Base-by-base conservation (phyloP, 1,139 yeast genomes). In the Pichiaceae sp. region DNA sequence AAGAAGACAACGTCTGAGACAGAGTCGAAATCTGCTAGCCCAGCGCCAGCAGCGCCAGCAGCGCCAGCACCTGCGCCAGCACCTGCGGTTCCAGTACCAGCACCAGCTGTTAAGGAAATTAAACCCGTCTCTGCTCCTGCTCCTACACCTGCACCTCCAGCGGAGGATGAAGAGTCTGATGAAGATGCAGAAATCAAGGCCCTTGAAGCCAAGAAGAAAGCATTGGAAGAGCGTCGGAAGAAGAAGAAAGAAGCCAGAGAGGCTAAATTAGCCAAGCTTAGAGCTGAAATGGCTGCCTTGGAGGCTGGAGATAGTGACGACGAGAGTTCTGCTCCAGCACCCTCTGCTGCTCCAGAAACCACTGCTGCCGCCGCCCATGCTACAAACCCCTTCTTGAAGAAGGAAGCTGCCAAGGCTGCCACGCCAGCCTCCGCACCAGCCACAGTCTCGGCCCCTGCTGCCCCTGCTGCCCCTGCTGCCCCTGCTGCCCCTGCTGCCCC, bases 271-370 rank as follows among this genome's bases (percentile, higher is more conserved):
- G 84, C 82, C 1, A 70, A 68, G 40, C 60, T 79, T 41, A 70
- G 66, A 50, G 73, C 68, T 43, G 82, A 84, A 58, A 74, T 78
- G 79, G 79, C 75, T 43, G 77, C 62, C n/a, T 45, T 72, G 47
- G 75, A 54, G 56, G 68, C 50, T 45, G 56, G 52, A 46, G 53
- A 50, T 8, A 45, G 41, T 15, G 52, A 47, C 15, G 43, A 44
- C 15, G 53, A 49, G 16, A 15, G 3, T 4, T 32, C 45, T 3
- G 33, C 33, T 29, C 38, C 49, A 16, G 28, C n/a, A 25, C 7
- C 28, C 14, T 5, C 6, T 6, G 5, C n/a, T 8, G 28, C 28
- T 8, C 39, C 49, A 14, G 42, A 38, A 6, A 26, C 38, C 7
- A 35, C 43, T 24, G 37, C 32, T n/a, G 8, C 38, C 25, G 15